Evolutionary conservation across 2,329 filamentous ascomycete species (phyloP).

Genomic region (Metarhizium anisopliae): DNA sequence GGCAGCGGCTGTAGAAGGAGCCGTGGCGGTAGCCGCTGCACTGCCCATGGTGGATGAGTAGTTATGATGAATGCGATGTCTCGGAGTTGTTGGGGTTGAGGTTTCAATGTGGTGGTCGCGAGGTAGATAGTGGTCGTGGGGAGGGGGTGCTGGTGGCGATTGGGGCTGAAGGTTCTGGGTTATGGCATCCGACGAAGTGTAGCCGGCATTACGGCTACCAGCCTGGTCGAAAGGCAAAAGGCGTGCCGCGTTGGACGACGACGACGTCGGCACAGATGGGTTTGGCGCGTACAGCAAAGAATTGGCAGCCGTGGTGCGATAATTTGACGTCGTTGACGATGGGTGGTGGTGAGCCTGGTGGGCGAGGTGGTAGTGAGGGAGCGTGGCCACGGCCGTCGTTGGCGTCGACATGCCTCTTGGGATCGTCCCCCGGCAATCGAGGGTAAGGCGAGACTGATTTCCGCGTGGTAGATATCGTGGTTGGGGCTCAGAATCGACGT

Average conservation of each 20-base stretch:
- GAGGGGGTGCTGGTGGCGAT: conserved; percentile 21
- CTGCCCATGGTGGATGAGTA: conserved; percentile 15
- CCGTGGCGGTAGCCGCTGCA: conserved; percentile 6
- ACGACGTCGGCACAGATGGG: conserved; percentile 13
- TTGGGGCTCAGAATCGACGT: neutral
- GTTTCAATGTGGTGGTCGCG: conserved; percentile 11
- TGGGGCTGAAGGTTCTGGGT: conserved; percentile 15
- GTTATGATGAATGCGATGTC: conserved; percentile 9
- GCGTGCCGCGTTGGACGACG: conserved; percentile 17
- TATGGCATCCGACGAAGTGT: conserved; percentile 24
- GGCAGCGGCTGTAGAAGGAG: conserved; percentile 19
- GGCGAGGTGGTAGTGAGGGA: conserved; percentile 48
- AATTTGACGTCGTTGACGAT: conserved; percentile 11
- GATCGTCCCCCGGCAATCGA: conserved; percentile 2
- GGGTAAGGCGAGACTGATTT: neutral
- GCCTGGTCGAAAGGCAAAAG: conserved; percentile 18
- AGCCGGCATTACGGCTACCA: conserved; percentile 17
- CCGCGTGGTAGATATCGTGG: neutral
- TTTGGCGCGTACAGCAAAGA: conserved; percentile 16
- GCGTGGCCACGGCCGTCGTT: conserved; percentile 64
- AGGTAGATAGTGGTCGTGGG: conserved; percentile 15
- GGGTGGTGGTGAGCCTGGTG: conserved; percentile 11
- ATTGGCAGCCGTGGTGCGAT: conserved; percentile 19
- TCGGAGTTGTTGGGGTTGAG: conserved; percentile 13
- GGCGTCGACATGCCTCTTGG: conserved; percentile 62